Evolutionary conservation across 805 yeast genomes (phyloP), one percentile per base, ranked within the genome.

Genomic region (Millerozyma miso): DNA sequence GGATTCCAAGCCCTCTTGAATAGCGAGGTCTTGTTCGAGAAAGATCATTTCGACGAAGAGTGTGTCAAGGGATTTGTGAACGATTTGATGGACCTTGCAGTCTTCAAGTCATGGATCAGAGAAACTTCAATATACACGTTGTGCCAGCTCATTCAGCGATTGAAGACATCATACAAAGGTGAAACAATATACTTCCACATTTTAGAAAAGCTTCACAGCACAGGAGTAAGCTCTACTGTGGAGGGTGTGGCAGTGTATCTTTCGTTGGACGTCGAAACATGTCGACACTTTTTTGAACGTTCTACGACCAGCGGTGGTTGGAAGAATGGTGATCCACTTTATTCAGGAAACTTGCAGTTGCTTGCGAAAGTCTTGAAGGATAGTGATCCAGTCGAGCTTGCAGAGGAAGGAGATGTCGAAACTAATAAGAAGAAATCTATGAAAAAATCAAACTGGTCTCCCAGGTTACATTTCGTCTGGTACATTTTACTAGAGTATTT

Each of bases 211-310:
- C 55, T 83, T 4, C 76, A 81, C 50, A 73, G 76, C 26, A 61
- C 63, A 23, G 79, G 81, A 3, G 68, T 88, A 43, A 72, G 81
- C 3, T 60, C 81, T 41, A 77, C 96, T 0, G 75, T 85, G 12
- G 97, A 90, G 56, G 97, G 96, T 0, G 65, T 88, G 13, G 83
- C 96, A 0, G 61, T 89, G 3, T 85, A 80, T 55, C 63, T 89
- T 35, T 56, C 79, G 3, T 65, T 83, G 16, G 78, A 82, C 0
- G 40, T 47, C 2, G 49, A 52, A 1, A 35, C 48, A 10, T 52
- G 71, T 40, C 19, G 33, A 4, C 36, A 36, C 3, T 40, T 46
- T 15, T 44, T 48, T 10, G 29, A 23, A 3, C 37, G 44, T 1
- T 29, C 37, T 8, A 15, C 7, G 34, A 3, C 39, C 13, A 12